phyloP scores from a whole-genome alignment of 371 early-diverging fungal genomes.

The Rhizopus delemar region DNA sequence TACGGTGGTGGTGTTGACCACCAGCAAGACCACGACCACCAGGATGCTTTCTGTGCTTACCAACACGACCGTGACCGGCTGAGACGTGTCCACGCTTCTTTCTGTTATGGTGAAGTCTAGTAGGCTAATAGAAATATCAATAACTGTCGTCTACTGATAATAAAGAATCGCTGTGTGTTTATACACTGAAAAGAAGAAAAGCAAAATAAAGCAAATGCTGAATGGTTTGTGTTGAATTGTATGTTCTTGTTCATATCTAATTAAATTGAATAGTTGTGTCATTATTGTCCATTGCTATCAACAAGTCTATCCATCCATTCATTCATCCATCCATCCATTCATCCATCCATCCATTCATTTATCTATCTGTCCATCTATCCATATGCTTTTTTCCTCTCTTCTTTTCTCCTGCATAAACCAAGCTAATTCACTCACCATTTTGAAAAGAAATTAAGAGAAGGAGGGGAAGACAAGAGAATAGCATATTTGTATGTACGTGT shows the following conservation, averaged over 20 bases:
- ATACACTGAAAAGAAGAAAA: neutral
- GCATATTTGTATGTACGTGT: too few relatives aligned
- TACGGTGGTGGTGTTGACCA: conserved; percentile 99
- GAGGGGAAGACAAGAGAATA: too few relatives aligned
- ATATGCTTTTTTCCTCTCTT: neutral
- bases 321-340: conserved; percentile 9
- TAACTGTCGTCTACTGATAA: neutral
- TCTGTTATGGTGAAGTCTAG: conserved; percentile 83
- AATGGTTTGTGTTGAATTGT: too few relatives aligned
- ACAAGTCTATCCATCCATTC: conserved; percentile 12
- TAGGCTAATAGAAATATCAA: conserved; percentile 58
- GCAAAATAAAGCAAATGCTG: neutral
- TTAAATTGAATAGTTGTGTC: too few relatives aligned
- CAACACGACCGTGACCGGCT: conserved; percentile 93
- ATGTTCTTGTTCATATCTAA: too few relatives aligned
- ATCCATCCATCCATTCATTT: neutral
- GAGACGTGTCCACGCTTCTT: conserved; percentile 93
- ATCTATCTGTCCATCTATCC: neutral
- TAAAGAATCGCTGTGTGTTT: neutral
- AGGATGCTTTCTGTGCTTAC: conserved; percentile 99
- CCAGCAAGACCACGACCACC: conserved; percentile 99
- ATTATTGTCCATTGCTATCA: neutral
- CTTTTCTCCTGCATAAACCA: neutral
- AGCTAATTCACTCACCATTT: neutral
- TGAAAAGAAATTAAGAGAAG: too few relatives aligned